phyloP scores from a whole-genome alignment of 148 eudicot species.

The Fallopia convolvulus region DNA sequence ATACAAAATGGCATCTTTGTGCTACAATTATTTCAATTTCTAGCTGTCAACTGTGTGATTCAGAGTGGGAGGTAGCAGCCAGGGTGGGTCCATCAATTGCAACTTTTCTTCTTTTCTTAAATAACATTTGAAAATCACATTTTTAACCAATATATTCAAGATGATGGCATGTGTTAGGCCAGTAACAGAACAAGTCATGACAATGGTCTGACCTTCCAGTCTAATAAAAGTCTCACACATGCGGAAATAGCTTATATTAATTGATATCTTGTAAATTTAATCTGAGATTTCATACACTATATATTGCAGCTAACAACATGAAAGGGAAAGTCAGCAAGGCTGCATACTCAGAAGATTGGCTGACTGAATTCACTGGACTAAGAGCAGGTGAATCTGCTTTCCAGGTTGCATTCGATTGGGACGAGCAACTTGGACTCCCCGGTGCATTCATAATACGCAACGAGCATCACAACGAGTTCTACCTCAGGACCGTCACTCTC shows the following conservation, averaged over 20 bases:
- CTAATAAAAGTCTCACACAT: not conserved
- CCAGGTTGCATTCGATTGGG: slow-evolving; percentile 52
- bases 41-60: not conserved
- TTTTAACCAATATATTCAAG: not conserved
- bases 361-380: slow-evolving; percentile 24
- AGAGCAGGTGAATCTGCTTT: slow-evolving; percentile 40
- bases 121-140: not conserved
- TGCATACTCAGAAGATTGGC: slow-evolving; percentile 50
- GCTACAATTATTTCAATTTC: not conserved
- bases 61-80: not conserved
- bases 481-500: slow-evolving; percentile 60
- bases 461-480: slow-evolving; percentile 56
- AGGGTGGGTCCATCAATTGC: not conserved
- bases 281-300: not conserved
- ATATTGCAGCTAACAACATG: slow-evolving; percentile 16
- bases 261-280: not conserved
- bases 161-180: not conserved
- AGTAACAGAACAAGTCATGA: not conserved
- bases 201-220: not conserved
- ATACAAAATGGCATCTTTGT: not conserved
- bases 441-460: slow-evolving; percentile 63
- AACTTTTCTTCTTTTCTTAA: not conserved
- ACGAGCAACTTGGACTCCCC: slow-evolving; percentile 57
- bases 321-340: slow-evolving; percentile 33
- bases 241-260: not conserved